Evolutionary conservation across 2,329 filamentous ascomycete species (phyloP).

Genomic region (Tolypocladium pustulatum): DNA sequence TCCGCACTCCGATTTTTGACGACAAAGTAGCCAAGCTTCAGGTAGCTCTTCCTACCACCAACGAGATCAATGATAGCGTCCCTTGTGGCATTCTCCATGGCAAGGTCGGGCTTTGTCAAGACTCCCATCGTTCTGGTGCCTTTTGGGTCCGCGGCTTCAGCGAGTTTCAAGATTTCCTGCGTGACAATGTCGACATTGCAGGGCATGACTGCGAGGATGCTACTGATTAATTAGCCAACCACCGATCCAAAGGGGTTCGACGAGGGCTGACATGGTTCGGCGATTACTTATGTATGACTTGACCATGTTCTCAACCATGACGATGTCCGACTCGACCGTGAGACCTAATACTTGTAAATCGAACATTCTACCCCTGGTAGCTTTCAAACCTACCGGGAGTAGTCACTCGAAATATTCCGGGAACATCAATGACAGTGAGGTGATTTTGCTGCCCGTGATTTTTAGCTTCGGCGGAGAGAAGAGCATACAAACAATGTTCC

Average conservation of each 20-base stretch:
- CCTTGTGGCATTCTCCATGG: conserved; percentile 27
- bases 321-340: conserved; percentile 34
- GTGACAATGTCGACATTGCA: conserved; percentile 29
- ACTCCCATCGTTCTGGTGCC: conserved; percentile 34
- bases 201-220: conserved; percentile 33
- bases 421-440: conserved; percentile 43
- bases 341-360: conserved; percentile 14
- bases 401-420: conserved; percentile 36
- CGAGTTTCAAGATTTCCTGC: conserved; percentile 27
- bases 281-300: conserved; percentile 32
- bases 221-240: neutral
- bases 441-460: conserved; percentile 18
- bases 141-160: conserved; percentile 24
- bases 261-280: conserved; percentile 28
- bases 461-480: neutral
- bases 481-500: no score
- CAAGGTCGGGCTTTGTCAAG: conserved; percentile 51
- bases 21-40: conserved; percentile 37
- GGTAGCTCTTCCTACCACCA: conserved; percentile 24
- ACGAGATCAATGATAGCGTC: conserved; percentile 30
- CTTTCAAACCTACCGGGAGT: conserved; percentile 9
- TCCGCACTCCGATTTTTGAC: conserved; percentile 37
- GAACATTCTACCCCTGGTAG: neutral
- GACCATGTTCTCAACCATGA: conserved; percentile 35
- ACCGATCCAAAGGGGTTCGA: neutral